phyloP scores from a whole-genome alignment of 768 basidiomycete species.

The Pisolithus orientalis region DNA sequence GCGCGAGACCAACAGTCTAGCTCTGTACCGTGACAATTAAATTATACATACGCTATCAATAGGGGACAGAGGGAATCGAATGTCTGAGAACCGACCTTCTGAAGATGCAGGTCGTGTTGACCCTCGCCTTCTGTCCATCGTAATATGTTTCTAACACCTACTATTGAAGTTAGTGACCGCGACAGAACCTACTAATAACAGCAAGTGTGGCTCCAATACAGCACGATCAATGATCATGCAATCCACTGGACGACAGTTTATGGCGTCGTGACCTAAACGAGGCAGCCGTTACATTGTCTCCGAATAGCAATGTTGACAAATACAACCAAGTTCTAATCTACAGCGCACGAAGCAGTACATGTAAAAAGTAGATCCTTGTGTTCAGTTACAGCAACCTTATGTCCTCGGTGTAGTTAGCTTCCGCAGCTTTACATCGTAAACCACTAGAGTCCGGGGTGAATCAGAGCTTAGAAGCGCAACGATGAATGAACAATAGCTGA shows the following conservation, averaged over 20 bases:
- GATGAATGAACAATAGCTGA: conserved; percentile 17
- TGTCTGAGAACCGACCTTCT: conserved; percentile 53
- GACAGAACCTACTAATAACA: background rate
- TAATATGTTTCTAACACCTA: background rate
- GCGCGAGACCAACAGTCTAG: conserved; percentile 73
- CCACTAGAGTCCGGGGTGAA: conserved; percentile 40
- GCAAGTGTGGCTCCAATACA: background rate
- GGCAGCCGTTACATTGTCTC: no score
- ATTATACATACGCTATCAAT: conserved; percentile 7
- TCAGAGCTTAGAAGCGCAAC: background rate
- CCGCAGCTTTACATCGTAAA: conserved; percentile 78
- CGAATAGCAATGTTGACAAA: no score
- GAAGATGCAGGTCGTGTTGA: conserved; percentile 61
- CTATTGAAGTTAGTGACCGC: background rate
- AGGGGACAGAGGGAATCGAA: conserved; percentile 2
- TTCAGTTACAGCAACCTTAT: background rate
- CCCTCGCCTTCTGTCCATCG: conserved; percentile 65
- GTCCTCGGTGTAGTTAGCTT: conserved; percentile 39
- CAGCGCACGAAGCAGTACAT: background rate
- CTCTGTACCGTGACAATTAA: conserved; percentile 38
- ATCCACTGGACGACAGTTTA: no score
- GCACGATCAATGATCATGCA: background rate
- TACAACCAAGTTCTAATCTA: no score
- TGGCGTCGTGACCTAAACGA: no score
- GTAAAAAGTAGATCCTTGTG: background rate